phyloP scores from a whole-genome alignment of 2,329 filamentous ascomycete species.

The Bipolaris bicolor region DNA sequence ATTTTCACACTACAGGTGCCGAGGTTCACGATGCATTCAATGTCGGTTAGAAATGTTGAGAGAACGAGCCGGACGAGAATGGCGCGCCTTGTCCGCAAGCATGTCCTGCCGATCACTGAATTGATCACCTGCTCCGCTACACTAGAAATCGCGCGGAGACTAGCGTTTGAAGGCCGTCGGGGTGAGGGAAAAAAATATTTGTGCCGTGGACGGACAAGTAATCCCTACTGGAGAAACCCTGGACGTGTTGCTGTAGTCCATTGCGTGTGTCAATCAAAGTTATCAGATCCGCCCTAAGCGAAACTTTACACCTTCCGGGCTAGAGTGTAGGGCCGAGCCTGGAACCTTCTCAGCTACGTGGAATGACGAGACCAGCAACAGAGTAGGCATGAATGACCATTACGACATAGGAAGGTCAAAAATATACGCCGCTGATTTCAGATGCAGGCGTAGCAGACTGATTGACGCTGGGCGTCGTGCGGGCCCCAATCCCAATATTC shows the following conservation, averaged over 20 bases:
- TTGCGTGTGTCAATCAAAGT: conserved; percentile 20
- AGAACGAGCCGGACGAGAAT: background rate
- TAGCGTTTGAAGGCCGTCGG: background rate
- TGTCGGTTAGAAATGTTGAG: conserved; percentile 5
- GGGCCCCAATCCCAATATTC: background rate
- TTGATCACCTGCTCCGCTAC: background rate
- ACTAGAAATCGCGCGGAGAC: conserved; percentile 3
- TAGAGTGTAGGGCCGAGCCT: background rate
- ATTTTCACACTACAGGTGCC: background rate
- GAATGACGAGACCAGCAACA: background rate
- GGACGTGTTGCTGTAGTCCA: conserved; percentile 13
- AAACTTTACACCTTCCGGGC: conserved; percentile 5
- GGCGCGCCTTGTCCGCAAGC: background rate
- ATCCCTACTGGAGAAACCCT: background rate
- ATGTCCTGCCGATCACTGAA: conserved; percentile 1
- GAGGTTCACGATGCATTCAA: conserved; percentile 3
- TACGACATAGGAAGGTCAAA: conserved; percentile 1
- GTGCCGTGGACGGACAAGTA: conserved; percentile 12
- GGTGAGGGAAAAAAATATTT: background rate
- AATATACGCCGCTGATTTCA: background rate
- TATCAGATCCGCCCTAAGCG: conserved; percentile 37
- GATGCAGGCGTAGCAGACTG: conserved; percentile 1
- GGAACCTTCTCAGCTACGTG: background rate
- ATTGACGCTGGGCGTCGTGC: conserved; percentile 12
- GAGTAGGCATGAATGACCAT: too few relatives aligned